Evolutionary conservation across 2,329 filamentous ascomycete species (phyloP), one percentile per base, ranked within the genome.

Genomic region (Cladosporium sphaerospermum): DNA sequence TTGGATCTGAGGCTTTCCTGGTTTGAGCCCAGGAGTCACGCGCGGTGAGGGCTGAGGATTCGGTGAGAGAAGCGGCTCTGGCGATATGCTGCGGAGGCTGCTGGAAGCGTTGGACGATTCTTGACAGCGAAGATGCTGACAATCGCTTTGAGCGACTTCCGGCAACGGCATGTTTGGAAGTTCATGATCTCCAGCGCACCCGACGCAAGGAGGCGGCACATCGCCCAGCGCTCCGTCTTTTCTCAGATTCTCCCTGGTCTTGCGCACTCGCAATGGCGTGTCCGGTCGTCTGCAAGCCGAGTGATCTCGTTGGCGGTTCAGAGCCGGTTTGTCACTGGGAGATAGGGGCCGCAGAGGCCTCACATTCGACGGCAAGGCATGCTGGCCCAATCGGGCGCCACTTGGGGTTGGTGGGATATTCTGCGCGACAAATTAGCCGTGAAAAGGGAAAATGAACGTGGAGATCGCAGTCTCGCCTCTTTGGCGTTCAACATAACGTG

Each of bases 181-280:
- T 7, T 41, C 36, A 14, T 46, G 43, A 13, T 34, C 10, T 9
- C 18, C 18, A 14, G 37, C 47, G 14, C 45, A 47, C 4, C 37
- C 45, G 10, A 53, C 44, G 16, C 51, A 53, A 34, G 51, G 51
- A 18, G 51, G 51, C 19, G 51, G 51, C 18, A 47, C 43, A 41
- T 41, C 44, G 4, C 39, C 51, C 9, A 53, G 44, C 9, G 16
- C 37, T 10, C 37, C 51, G 23, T 53, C 43, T 36, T 62, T 54
- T 42, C 57, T 63, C 23, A 68, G 58, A 47, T 67, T 66, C 55
- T 69, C 66, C n/a, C 67, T 58, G 14, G 66, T 68, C 53, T 69
- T 68, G 28, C 64, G 64, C 11, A 69, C 64, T 32, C 62, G 64
- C 14, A 69, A 54, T 28, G 65, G 65, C n/a, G 64, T 65, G 18